phyloP scores from a whole-genome alignment of 2,329 filamentous ascomycete species.

The Rasamsonia emersonii region DNA sequence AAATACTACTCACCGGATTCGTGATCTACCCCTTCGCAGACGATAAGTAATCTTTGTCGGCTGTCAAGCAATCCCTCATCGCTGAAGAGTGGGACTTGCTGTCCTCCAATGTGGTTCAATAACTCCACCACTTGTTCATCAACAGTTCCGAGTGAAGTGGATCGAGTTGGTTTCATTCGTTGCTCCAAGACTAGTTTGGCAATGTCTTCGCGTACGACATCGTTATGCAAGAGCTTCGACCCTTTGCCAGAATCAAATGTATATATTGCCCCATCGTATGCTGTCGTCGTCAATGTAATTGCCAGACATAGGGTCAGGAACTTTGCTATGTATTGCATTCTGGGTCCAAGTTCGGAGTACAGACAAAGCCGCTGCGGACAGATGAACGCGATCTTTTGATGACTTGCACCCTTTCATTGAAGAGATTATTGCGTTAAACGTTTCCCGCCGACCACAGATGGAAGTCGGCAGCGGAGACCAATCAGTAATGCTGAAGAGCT shows the following conservation, averaged over 20 bases:
- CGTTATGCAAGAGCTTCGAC: conserved; percentile 3
- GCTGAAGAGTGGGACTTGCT: conserved; percentile 43
- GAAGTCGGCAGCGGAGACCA: no score
- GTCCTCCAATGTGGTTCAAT: conserved; percentile 54
- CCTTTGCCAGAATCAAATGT: conserved; percentile 16
- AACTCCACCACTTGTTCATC: conserved; percentile 46
- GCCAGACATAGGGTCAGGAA: no score
- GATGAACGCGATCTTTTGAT: no score
- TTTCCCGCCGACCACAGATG: no score
- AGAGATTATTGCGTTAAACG: no score
- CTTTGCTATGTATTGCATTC: no score
- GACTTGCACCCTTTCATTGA: no score
- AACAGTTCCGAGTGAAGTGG: conserved; percentile 30
- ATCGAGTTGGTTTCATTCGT: conserved; percentile 42
- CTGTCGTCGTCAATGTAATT: conserved; percentile 19
- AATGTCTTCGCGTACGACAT: conserved; percentile 18
- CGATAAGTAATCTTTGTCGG: conserved; percentile 24
- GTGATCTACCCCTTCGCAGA: conserved; percentile 50
- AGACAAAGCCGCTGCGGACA: no score
- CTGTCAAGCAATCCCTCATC: conserved; percentile 7
- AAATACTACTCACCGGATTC: conserved; percentile 54
- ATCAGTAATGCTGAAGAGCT: no score
- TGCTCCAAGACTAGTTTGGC: conserved; percentile 34
- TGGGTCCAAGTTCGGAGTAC: no score
- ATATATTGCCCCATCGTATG: conserved; percentile 25